Evolutionary conservation across 176 grass and related monocot genomes (phyloP).

Genomic region (Aegilops tauschii): DNA sequence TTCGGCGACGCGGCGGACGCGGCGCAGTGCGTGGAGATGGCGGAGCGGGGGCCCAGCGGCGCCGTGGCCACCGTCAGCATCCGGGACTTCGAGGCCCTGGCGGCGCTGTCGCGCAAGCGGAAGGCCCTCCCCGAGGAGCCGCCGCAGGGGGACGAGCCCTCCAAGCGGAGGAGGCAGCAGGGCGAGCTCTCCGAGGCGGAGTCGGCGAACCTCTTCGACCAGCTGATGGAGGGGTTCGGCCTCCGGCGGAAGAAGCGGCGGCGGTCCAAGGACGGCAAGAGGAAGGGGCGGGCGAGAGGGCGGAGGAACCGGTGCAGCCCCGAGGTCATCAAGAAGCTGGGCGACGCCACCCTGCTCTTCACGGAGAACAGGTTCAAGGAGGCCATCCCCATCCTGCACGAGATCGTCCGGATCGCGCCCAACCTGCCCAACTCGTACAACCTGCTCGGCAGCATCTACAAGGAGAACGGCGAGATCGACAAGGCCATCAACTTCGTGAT

Average conservation of each 20-base stretch:
- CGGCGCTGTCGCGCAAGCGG: constrained; percentile 53
- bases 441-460: constrained; percentile 77
- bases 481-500: constrained; percentile 83
- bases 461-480: constrained; percentile 61
- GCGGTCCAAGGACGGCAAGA: constrained; percentile 48
- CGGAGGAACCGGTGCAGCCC: constrained; percentile 59
- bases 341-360: constrained; percentile 73
- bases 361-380: constrained; percentile 66
- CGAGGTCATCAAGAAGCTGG: constrained; percentile 72
- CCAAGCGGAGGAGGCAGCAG: constrained; percentile 53
- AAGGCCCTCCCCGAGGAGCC: constrained; percentile 53
- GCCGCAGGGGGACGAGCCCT: constrained; percentile 42
- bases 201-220: constrained; percentile 68
- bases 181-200: constrained; percentile 62
- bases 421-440: constrained; percentile 80
- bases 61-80: background rate
- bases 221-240: constrained; percentile 86
- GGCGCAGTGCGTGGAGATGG: constrained; percentile 40
- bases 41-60: background rate
- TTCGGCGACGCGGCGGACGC: constrained; percentile 38
- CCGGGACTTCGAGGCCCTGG: constrained; percentile 59
- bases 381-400: constrained; percentile 79
- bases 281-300: constrained; percentile 69
- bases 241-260: constrained; percentile 43
- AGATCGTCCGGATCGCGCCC: constrained; percentile 74